Conservation (phyloP, 1,284 basidiomycete genomes). For the Vanrija humicola region DNA sequence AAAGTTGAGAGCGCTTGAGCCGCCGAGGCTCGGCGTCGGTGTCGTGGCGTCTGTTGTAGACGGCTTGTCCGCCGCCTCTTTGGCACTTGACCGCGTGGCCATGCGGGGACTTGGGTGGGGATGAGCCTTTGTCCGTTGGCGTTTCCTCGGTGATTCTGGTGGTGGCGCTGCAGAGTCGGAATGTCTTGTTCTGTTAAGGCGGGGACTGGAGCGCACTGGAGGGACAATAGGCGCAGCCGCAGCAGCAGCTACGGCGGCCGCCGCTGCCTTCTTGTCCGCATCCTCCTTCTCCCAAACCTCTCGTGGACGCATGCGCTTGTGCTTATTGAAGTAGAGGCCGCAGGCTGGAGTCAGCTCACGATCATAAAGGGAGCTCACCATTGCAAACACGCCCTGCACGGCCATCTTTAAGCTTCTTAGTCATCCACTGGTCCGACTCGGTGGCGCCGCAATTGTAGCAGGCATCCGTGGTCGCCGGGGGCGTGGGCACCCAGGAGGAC, state of each 20-base stretch:
- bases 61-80: conserved; percentile 1
- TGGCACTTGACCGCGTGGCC: conserved; percentile 24
- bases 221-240: conserved; percentile 1
- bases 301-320: conserved; percentile 43
- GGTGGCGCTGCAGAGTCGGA: neutral
- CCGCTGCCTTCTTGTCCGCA: neutral
- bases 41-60: neutral
- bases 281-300: conserved; percentile 30
- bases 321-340: conserved; percentile 44
- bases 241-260: neutral
- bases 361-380: conserved; percentile 24
- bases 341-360: conserved; percentile 27
- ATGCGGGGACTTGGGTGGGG: conserved; percentile 27
- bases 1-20: conserved; percentile 4
- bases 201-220: too few relatives aligned
- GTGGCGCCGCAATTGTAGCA: conserved; percentile 45
- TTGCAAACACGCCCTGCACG: conserved; percentile 41
- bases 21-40: conserved; percentile 11
- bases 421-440: conserved; percentile 37
- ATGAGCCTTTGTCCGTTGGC: conserved; percentile 14
- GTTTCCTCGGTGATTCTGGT: conserved; percentile 27
- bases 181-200: too few relatives aligned
- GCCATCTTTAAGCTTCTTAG: conserved; percentile 38
- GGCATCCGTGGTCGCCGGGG: neutral
- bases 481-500: neutral